Evolutionary conservation across 306 rosid genomes (phyloP), one percentile per base, ranked within the genome.

Genomic region (Argentina anserina): DNA sequence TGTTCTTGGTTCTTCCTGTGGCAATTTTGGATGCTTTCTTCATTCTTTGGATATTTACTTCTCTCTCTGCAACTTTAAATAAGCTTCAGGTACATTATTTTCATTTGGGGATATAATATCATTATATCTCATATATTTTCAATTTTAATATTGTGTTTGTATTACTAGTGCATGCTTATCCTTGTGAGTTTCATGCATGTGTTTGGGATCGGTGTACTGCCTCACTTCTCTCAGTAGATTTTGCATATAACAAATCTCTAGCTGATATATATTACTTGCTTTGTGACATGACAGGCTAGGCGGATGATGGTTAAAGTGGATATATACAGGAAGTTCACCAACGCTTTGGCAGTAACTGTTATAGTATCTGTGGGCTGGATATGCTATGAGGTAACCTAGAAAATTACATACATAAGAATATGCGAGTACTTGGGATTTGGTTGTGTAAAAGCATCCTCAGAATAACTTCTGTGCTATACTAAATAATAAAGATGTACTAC

Each of bases 341-440:
- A 95, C 18, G 96, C 99, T 65, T 82, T 95, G 86, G 99, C 92
- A 1, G 92, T 86, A 25, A 89, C 99, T 70, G 97, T 91, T 23
- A 69, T 95, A 14, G 97, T 95, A 66, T 95, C 97, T 10, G 97
- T 95, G 56, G 96, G 97, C 73, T 95, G 99, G 97, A 88, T 87
- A 70, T 90, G 96, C 80, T 95, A 95, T 63, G 99, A 95, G 99
- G 99, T 95, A 87, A 73, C 79, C 73, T 70, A 49, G 70, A 53
- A 71, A 23, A 36, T 52, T 8, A 21, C 53, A 26, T 73, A 34
- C 65, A 41, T 64, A 74, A 41, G 42, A 42, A 28, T 0, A 21
- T 21, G 29, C 21, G 3, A 21, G 59, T 21, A 52, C 7, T 52
- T 52, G 40, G 3, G 21, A 34, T 36, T 46, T 71, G 61, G 41